Evolutionary conservation across 202 grass and related monocot species (phyloP).

Genomic region (Hordeum pubiflorum): DNA sequence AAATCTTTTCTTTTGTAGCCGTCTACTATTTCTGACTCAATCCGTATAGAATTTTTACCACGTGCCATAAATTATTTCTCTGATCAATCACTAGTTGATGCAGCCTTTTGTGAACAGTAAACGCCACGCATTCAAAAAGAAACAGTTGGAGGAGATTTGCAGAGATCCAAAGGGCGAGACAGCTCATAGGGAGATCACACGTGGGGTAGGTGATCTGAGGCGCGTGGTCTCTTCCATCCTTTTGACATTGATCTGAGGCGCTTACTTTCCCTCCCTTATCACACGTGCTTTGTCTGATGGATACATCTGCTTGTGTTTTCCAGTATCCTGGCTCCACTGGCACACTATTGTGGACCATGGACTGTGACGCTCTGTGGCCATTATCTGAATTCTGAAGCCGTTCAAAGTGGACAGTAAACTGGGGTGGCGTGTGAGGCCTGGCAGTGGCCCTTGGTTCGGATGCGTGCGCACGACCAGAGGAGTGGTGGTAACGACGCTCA

Average conservation of each 20-base stretch:
- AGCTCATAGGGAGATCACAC: not conserved
- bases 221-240: not conserved
- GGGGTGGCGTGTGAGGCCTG: not conserved
- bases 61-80: no score
- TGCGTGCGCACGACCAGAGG: no score
- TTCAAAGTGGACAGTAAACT: not conserved
- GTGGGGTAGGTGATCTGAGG: not conserved
- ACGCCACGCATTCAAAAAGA: not conserved
- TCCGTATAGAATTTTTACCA: no score
- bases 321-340: not conserved
- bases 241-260: not conserved
- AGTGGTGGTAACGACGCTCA: no score
- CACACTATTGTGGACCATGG: not conserved
- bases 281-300: not conserved
- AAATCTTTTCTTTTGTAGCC: not conserved
- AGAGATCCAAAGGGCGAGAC: no score
- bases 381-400: not conserved
- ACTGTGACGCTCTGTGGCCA: not conserved
- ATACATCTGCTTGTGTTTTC: not conserved
- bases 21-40: not conserved
- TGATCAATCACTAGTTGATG: not conserved
- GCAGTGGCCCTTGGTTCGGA: not conserved
- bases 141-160: not conserved
- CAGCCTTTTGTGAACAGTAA: not conserved
- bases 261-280: not conserved